phyloP scores from a whole-genome alignment of 352 stramenopile genomes.

The Globisporangium mamillatum region DNA sequence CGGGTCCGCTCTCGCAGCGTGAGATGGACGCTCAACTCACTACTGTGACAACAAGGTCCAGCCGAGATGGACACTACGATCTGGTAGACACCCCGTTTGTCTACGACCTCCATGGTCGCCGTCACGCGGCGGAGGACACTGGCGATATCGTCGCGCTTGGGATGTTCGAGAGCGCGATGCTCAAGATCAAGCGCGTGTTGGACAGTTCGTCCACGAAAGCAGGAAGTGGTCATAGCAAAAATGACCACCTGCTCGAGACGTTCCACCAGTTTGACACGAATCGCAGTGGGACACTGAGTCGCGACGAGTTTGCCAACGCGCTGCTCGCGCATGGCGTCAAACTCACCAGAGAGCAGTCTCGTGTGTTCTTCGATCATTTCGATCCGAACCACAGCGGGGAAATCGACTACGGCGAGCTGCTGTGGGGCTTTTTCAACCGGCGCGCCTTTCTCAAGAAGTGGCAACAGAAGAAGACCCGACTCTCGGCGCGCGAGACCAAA shows the following conservation, averaged over 20 bases:
- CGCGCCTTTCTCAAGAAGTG: conserved; percentile 60
- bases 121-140: conserved; percentile 30
- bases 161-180: conserved; percentile 46
- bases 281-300: conserved; percentile 43
- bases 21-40: conserved; percentile 31
- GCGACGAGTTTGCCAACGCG: conserved; percentile 38
- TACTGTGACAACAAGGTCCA: not conserved
- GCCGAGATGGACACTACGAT: not conserved
- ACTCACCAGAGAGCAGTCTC: conserved; percentile 41
- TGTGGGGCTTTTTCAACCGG: conserved; percentile 66
- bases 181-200: conserved; percentile 51
- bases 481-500: conserved; percentile 25
- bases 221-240: not conserved
- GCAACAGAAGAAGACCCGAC: conserved; percentile 31
- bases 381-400: conserved; percentile 43
- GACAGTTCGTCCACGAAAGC: not conserved
- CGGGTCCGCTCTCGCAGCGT: conserved; percentile 43
- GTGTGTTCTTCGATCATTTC: conserved; percentile 44
- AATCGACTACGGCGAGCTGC: conserved; percentile 56
- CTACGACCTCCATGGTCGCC: conserved; percentile 66
- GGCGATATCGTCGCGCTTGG: conserved; percentile 24
- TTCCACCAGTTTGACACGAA: conserved; percentile 55
- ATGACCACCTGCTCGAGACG: conserved; percentile 23
- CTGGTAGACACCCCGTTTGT: conserved; percentile 17
- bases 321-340: conserved; percentile 28